A percentile compares a stretch with the other conserved stretches of the same genome.
These are phyloP conservation scores for Malassezia obtusa DNA, from an alignment of 1,284 basidiomycete genomes.

Conservation along the genomic window DNA sequence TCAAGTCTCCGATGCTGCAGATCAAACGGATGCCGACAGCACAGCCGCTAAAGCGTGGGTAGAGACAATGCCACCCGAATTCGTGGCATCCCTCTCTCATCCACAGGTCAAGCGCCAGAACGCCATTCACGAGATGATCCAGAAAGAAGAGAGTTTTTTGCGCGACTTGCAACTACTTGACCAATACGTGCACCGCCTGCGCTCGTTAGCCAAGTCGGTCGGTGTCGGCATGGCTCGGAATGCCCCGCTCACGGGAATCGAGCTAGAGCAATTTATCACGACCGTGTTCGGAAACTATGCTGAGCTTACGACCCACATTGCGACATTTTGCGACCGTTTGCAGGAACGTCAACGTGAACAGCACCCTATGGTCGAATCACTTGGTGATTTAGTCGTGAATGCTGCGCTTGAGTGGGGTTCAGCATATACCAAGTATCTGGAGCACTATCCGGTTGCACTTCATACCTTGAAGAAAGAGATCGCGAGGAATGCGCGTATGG, in stretches of 20 bases:
- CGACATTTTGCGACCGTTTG: slow-evolving; percentile 69
- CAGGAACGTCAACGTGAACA: slow-evolving; percentile 80
- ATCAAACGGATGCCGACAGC: slow-evolving; percentile 7
- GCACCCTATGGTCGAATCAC: slow-evolving; percentile 66
- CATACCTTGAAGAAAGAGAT: slow-evolving; percentile 73
- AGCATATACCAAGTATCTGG: slow-evolving; percentile 76
- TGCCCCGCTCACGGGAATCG: slow-evolving; percentile 28
- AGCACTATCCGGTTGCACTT: slow-evolving; percentile 74
- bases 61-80: slow-evolving; percentile 59
- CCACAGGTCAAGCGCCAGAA: slow-evolving; percentile 76
- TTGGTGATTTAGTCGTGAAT: slow-evolving; percentile 82
- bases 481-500: slow-evolving; percentile 69
- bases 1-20: neutral
- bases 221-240: neutral
- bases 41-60: slow-evolving; percentile 59
- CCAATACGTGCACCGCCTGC: slow-evolving; percentile 24
- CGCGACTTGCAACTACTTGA: slow-evolving; percentile 79
- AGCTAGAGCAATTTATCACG: slow-evolving; percentile 68
- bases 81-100: slow-evolving; percentile 62
- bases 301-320: slow-evolving; percentile 71
- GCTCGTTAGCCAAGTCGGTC: neutral
- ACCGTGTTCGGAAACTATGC: slow-evolving; percentile 79
- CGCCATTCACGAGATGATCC: slow-evolving; percentile 81
- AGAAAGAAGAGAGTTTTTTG: slow-evolving; percentile 80
- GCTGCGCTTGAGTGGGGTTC: slow-evolving; percentile 78